These are phyloP conservation scores for Phytopythium vexans DNA, from an alignment of 352 stramenopile species.

Conservation along the genomic window DNA sequence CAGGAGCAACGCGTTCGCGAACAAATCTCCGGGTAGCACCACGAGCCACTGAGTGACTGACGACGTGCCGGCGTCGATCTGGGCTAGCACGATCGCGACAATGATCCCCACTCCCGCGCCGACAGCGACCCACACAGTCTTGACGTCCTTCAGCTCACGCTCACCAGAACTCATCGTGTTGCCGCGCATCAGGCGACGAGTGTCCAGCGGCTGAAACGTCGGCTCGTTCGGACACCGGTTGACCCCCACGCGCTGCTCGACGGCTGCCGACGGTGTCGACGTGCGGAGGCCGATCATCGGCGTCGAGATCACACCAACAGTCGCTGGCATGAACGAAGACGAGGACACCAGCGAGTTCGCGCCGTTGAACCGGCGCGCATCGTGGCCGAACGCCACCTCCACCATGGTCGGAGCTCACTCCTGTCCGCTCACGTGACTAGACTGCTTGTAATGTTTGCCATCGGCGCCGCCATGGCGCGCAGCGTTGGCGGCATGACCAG, in stretches of 20 bases:
- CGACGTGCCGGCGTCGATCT: conserved; percentile 14
- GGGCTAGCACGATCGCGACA: conserved; percentile 17
- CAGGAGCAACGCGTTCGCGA: conserved; percentile 31
- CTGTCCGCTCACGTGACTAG: neutral
- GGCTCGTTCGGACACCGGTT: neutral
- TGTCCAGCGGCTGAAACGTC: conserved; percentile 1
- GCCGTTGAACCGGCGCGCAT: neutral
- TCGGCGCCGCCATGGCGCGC: neutral
- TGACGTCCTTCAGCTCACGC: conserved; percentile 4
- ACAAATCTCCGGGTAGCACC: conserved; percentile 32
- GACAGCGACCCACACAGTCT: conserved; percentile 12
- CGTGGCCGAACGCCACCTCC: neutral
- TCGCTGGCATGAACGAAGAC: no score
- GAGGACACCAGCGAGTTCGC: no score
- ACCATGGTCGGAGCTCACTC: neutral
- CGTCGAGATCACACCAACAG: no score
- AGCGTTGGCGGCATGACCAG: no score
- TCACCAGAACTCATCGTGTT: neutral
- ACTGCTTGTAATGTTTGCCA: no score
- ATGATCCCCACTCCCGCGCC: conserved; percentile 16
- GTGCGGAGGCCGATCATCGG: no score
- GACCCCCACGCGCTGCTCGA: neutral
- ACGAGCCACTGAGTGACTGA: conserved; percentile 10
- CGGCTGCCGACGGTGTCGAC: neutral
- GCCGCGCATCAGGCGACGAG: conserved; percentile 2